These are phyloP conservation scores for Torulaspora gathmanii DNA, from an alignment of 805 yeast genomes.

Conservation along the genomic window DNA sequence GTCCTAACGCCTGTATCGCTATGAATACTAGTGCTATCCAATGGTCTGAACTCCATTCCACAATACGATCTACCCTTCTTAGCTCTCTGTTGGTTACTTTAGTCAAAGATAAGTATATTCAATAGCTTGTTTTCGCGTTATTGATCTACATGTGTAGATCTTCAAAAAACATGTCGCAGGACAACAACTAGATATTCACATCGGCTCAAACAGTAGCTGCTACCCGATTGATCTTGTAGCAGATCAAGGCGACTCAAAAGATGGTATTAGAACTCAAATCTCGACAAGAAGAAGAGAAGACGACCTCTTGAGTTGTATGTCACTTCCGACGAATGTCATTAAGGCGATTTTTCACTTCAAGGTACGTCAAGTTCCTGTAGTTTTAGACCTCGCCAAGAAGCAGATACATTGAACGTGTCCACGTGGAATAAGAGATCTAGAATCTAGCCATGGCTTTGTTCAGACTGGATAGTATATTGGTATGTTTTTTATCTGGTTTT, in stretches of 20 bases:
- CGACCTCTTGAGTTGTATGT: background rate
- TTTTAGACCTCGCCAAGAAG: background rate
- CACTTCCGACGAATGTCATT: background rate
- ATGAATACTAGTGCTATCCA: slow-evolving; percentile 15
- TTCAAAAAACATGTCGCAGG: background rate
- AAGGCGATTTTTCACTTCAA: background rate
- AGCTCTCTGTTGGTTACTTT: background rate
- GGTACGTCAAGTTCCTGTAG: background rate
- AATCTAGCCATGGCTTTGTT: slow-evolving; percentile 27
- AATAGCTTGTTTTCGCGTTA: slow-evolving; percentile 12
- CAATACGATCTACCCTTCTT: background rate
- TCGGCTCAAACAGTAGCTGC: background rate
- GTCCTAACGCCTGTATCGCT: slow-evolving; percentile 19
- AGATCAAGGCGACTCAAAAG: too few species aligned
- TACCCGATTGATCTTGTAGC: too few species aligned
- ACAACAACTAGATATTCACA: background rate
- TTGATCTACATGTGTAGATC: background rate
- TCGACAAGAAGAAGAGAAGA: too few species aligned
- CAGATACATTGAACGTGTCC: background rate
- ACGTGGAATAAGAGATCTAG: background rate
- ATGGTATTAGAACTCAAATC: too few species aligned
- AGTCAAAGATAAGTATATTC: background rate
- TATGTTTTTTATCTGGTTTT: slow-evolving; percentile 10
- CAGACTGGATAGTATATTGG: slow-evolving; percentile 31
- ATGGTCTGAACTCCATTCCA: slow-evolving; percentile 6